Base-by-base conservation (phyloP, 495 filamentous ascomycete species). In the Podospora australis region DNA sequence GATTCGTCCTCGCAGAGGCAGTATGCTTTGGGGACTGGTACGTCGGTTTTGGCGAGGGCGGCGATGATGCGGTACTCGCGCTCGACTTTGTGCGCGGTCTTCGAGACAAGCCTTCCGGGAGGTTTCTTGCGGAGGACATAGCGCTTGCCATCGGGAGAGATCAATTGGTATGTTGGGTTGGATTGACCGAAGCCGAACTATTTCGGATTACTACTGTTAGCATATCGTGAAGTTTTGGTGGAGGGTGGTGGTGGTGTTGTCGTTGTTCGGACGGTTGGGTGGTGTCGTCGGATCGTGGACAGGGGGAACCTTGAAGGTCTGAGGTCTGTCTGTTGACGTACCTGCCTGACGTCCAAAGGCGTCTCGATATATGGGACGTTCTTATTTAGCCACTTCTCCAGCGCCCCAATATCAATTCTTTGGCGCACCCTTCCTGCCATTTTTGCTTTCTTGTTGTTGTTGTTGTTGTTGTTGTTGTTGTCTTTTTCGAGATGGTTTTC, bases 161-260 rank as follows among this genome's bases (percentile, higher is more conserved):
- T 94, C 51, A 96, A 74, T 48, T 88, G 86, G 71, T 96, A 97
- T 6, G 92, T 97, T 23, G 92, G 92, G 63, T 97, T 98, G 38
- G 88, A 95, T 69, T 97, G 92, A 44, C 92, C 92, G 62, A 91
- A 98, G 55, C 89, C 87, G 61, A 96, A 98, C 85, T 96, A 34
- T 28, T 39, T 11, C n/a, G 9, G 41, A 11, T 48, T 17, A 10
- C 23, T 45, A 2, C n/a, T n/a, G n/a, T n/a, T n/a, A n/a, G n/a
- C n/a, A n/a, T n/a, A n/a, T n/a, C n/a, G n/a, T n/a, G n/a, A n/a
- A n/a, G n/a, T n/a, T n/a, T n/a, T n/a, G n/a, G n/a, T n/a, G n/a
- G n/a, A 14, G 17, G 7, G 47, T 22, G 43, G 22, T 11, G 34
- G 29, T 28, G 36, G 9, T 20, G 36, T 19, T 16, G 8, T 32